Evolutionary conservation across 2,329 filamentous ascomycete genomes (phyloP), one percentile per base, ranked within the genome.

Genomic region (Lachnellula hyalina): DNA sequence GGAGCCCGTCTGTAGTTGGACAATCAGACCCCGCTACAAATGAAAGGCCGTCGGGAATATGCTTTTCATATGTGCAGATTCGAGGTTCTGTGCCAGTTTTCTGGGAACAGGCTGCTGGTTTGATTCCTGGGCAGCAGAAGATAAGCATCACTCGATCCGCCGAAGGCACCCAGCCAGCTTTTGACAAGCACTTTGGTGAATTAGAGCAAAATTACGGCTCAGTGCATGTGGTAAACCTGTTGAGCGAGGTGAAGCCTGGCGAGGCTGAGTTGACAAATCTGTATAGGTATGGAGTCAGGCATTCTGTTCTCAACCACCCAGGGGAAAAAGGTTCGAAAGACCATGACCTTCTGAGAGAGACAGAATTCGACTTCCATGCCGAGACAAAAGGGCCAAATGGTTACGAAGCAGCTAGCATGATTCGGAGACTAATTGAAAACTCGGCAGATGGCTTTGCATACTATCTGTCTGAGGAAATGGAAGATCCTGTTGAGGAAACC

Each of bases 281-380:
- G 57, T 99, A 94, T 71, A 84, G 86, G 52, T 80, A 86, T 57
- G 93, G 94, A 60, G 83, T 96, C 56, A 76, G 75, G 19, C 81
- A 87, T 65, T 94, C 85, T 61, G 83, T 88, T 0, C 72, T 96
- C n/a, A 87, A 86, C 61, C 77, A 77, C 14, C 65, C 71, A 19
- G 79, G 74, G 6, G 81, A 79, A 19, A 77, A 81, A 36, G 75
- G 77, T 28, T 77, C 79, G 2, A 73, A 75, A 38, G 89, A 90
- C 57, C 89, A 93, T 65, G 82, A 87, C 47, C 78, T 96, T 38
- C 73, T 97, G 32, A 82, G 82, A 59, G 81, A 87, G 56, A 96
- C 93, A 1, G 90, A 96, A 66, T 99, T 94, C 68, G 94, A 99
- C 71, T 97, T 99, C 57, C 92, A 97, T 68, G 93, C 92, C 3